Base-by-base conservation (phyloP, 257 asterid species). In the Ocimum tenuiflorum region DNA sequence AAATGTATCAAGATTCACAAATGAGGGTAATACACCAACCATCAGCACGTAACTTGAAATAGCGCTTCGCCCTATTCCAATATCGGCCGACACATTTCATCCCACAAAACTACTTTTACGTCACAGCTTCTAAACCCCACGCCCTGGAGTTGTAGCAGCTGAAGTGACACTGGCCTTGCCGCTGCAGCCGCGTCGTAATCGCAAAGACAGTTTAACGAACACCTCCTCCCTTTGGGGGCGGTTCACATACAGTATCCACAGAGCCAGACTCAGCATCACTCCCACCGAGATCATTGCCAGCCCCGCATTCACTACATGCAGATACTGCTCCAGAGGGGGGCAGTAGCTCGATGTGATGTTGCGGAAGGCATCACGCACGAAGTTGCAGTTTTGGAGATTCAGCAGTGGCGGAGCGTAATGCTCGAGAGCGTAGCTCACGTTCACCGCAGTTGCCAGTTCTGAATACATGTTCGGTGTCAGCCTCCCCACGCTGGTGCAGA, bases 141-240 rank as follows among this genome's bases (percentile, higher is more conserved):
- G n/a, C 31, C 70, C 54, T 27, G 88, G 85, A 75, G 80, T 80
- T 39, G 85, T 63, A 27, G 76, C 71, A 42, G 83, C 77, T 7
- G 87, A 72, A 33, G 67, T 39, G 17, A 61, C 62, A 35, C 41
- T 50, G 20, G 39, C 63, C 65, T 74, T 76, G 18, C 86, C 86
- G 10, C 70, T 67, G 82, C 91, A 85, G 73, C 94, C 63, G 22
- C 77, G 72, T 57, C 82, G 79, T 73, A 84, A 72, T 63, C 88
- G 69, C 0, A 74, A 71, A 17, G 91, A 75, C 10, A 89, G 69
- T 83, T 86, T 86, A 56, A 82, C 96, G 81, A 88, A 89, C 94
- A 81, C 97, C 74, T 94, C 99, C 96, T 86, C 97, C 96, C 95
- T 90, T 87, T 64, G 95, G 96, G 97, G 99, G 94, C 91, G 96